These are phyloP conservation scores for Perilla frutescens DNA, from an alignment of 257 asterid genomes.

Conservation along the genomic window DNA sequence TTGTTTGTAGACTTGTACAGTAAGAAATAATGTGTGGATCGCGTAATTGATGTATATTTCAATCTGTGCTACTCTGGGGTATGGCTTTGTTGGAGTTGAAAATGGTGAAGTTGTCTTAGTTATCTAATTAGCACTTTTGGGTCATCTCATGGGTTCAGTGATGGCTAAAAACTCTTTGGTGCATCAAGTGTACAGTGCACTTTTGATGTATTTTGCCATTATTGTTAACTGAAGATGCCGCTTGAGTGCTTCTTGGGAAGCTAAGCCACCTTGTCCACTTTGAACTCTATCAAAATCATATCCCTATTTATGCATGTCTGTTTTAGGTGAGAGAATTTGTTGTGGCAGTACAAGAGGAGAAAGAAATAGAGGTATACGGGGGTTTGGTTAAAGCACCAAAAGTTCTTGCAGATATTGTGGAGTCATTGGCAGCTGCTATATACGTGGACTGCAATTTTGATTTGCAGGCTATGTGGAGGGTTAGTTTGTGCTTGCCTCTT, in stretches of 20 bases:
- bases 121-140: slow-evolving; percentile 38
- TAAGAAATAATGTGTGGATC: background rate
- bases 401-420: slow-evolving; percentile 85
- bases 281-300: slow-evolving; percentile 42
- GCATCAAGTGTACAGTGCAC: slow-evolving; percentile 12
- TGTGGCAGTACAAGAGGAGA: slow-evolving; percentile 53
- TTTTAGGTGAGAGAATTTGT: slow-evolving; percentile 75
- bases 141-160: background rate
- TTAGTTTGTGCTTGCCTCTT: slow-evolving; percentile 27
- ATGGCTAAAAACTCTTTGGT: slow-evolving; percentile 4
- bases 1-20: background rate
- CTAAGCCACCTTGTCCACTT: slow-evolving; percentile 41
- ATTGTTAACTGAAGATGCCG: slow-evolving; percentile 5
- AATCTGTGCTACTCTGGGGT: background rate
- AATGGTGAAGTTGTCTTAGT: slow-evolving; percentile 46
- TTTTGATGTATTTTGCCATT: slow-evolving; percentile 6
- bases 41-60: slow-evolving; percentile 22
- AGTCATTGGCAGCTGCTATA: slow-evolving; percentile 75
- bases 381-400: slow-evolving; percentile 83
- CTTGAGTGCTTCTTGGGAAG: slow-evolving; percentile 42
- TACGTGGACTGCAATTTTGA: slow-evolving; percentile 50
- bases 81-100: slow-evolving; percentile 49
- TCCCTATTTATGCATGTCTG: slow-evolving; percentile 25
- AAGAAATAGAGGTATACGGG: slow-evolving; percentile 60
- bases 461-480: slow-evolving; percentile 55